These are phyloP conservation scores for Epichloe festucae DNA, from an alignment of 2,329 filamentous ascomycete genomes.

Conservation along the genomic window DNA sequence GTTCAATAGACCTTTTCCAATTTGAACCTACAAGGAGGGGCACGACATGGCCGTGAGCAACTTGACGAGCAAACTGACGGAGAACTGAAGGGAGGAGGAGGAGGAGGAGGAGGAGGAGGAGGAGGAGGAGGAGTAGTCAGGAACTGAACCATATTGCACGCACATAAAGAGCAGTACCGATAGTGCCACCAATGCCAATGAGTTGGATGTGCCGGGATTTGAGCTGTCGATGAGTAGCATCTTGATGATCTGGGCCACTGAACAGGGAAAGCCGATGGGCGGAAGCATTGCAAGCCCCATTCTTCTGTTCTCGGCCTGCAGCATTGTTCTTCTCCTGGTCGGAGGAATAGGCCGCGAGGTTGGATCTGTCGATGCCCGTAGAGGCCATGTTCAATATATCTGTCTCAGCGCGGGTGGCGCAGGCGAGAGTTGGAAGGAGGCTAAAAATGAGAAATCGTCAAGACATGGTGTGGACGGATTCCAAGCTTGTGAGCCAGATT, in stretches of 20 bases:
- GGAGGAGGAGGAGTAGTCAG: not conserved
- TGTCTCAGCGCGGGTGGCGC: not conserved
- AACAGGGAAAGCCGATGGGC: constrained; percentile 9
- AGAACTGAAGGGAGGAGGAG: not conserved
- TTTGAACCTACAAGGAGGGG: constrained; percentile 30
- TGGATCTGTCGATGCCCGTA: constrained; percentile 8
- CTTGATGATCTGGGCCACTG: constrained; percentile 11
- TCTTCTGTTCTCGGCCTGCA: not conserved
- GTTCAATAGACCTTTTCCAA: constrained; percentile 43
- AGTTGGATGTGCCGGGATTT: constrained; percentile 46
- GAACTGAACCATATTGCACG: constrained; percentile 7
- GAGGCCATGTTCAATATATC: constrained; percentile 10
- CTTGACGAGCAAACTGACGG: not conserved
- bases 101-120: not conserved
- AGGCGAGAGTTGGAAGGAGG: not conserved
- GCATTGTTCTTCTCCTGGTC: constrained; percentile 10
- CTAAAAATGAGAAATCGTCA: not conserved
- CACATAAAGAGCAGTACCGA: constrained; percentile 48
- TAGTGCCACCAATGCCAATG: constrained; percentile 51
- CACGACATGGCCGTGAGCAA: constrained; percentile 9
- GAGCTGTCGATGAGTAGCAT: constrained; percentile 37
- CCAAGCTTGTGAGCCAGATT: not conserved
- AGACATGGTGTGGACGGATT: not conserved
- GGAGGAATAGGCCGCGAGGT: constrained; percentile 12
- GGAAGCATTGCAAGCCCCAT: not conserved